Percentiles rank a stretch among this genome's conserved stretches.
Evolutionary conservation across 192 early-diverging fungal species (phyloP).

Genomic region (Backusella psychrophila): DNA sequence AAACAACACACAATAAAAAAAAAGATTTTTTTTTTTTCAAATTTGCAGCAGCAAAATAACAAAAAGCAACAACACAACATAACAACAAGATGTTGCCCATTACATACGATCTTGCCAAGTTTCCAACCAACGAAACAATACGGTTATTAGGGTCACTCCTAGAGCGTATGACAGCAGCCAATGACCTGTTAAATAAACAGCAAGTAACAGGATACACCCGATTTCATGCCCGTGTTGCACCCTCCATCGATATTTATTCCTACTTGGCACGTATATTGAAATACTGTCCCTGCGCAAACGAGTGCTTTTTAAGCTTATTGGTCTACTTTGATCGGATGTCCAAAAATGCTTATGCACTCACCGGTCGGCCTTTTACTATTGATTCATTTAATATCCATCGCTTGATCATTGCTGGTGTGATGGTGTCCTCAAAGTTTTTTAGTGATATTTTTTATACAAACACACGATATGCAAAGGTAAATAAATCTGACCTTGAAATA

Average conservation of each 20-base stretch:
- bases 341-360: constrained; percentile 56
- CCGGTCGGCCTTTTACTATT: constrained; percentile 69
- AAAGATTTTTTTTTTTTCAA: background rate
- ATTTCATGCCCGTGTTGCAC: constrained; percentile 90
- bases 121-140: constrained; percentile 58
- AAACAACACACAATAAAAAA: background rate
- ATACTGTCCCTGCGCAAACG: constrained; percentile 91
- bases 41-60: background rate
- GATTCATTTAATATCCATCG: constrained; percentile 92
- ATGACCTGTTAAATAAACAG: constrained; percentile 48
- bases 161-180: constrained; percentile 59
- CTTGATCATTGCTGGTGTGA: constrained; percentile 83
- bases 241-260: constrained; percentile 83
- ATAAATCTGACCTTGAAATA: background rate
- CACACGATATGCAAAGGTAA: constrained; percentile 78
- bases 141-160: constrained; percentile 60
- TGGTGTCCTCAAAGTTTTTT: constrained; percentile 89
- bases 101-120: constrained; percentile 59
- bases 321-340: constrained; percentile 91
- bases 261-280: constrained; percentile 89
- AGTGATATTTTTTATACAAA: constrained; percentile 95
- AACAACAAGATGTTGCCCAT: constrained; percentile 1
- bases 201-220: constrained; percentile 54
- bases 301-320: constrained; percentile 83
- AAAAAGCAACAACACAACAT: background rate